These are phyloP conservation scores for Diaporthe velutina DNA, from an alignment of 2,329 filamentous ascomycete species.

Conservation along the genomic window DNA sequence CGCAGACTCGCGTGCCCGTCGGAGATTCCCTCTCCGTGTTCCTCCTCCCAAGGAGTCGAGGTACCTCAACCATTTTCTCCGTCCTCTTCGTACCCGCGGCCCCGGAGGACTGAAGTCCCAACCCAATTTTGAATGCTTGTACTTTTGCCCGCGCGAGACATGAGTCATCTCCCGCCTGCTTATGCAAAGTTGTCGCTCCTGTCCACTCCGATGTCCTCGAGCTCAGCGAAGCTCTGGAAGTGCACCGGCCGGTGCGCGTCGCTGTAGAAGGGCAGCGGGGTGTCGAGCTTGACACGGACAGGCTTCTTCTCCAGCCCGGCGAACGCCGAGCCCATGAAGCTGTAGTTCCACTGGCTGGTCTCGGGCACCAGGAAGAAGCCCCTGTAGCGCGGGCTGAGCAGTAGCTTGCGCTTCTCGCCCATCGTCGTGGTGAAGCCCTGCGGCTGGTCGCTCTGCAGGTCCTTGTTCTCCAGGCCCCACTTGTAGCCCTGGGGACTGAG, in stretches of 20 bases:
- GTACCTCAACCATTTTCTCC: neutral
- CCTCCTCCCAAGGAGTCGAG: neutral
- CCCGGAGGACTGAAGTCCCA: neutral
- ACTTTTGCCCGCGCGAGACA: neutral
- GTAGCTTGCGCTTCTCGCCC: constrained; percentile 94
- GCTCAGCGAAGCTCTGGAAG: constrained; percentile 96
- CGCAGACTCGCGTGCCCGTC: neutral
- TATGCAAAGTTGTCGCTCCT: constrained; percentile 93
- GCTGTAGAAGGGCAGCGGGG: constrained; percentile 90
- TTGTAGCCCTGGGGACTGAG: constrained; percentile 93
- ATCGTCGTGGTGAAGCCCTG: constrained; percentile 92
- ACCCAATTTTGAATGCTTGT: neutral
- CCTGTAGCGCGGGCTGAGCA: constrained; percentile 92
- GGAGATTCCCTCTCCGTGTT: neutral
- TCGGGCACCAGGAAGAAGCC: constrained; percentile 98
- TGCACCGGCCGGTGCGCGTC: constrained; percentile 92
- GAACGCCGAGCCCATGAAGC: constrained; percentile 95
- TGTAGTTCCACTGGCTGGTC: constrained; percentile 94
- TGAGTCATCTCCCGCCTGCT: constrained; percentile 42
- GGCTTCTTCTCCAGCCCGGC: constrained; percentile 90
- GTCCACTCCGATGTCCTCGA: constrained; percentile 98
- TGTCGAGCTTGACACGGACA: constrained; percentile 93
- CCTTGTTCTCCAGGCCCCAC: constrained; percentile 97
- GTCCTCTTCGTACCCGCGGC: neutral
- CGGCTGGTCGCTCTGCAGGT: constrained; percentile 91